phyloP scores from a whole-genome alignment of 1,284 basidiomycete species.

The Tilletia setariae region DNA sequence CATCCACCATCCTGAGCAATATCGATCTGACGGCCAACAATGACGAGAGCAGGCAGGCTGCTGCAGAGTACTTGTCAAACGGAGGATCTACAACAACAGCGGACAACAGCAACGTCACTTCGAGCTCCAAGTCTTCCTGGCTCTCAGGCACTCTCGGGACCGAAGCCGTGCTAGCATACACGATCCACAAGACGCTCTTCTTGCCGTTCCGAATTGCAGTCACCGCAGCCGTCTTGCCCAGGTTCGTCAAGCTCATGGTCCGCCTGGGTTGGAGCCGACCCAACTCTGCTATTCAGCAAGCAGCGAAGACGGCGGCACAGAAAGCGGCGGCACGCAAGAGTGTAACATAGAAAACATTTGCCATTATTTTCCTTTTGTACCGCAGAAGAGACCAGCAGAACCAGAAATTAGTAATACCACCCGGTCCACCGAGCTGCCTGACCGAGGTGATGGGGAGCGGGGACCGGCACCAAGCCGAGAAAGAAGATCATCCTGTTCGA shows the following conservation, averaged over 20 bases:
- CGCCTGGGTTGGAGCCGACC: slow-evolving; percentile 59
- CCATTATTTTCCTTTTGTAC: too few species aligned
- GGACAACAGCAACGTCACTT: background rate
- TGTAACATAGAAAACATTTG: background rate
- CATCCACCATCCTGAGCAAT: slow-evolving; percentile 19
- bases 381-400: too few species aligned
- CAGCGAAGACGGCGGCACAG: slow-evolving; percentile 13
- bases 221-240: slow-evolving; percentile 82
- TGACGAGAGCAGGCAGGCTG: slow-evolving; percentile 27
- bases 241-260: slow-evolving; percentile 73
- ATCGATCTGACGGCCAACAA: slow-evolving; percentile 30
- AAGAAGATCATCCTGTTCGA: too few species aligned
- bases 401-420: too few species aligned
- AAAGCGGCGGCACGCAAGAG: slow-evolving; percentile 1
- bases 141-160: slow-evolving; percentile 64
- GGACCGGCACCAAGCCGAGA: too few species aligned
- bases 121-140: slow-evolving; percentile 10
- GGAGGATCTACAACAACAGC: slow-evolving; percentile 10
- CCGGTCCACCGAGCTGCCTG: too few species aligned
- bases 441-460: too few species aligned
- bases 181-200: slow-evolving; percentile 90
- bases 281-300: slow-evolving; percentile 9
- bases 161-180: slow-evolving; percentile 86
- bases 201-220: slow-evolving; percentile 84
- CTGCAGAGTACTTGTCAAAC: slow-evolving; percentile 25